These are phyloP conservation scores for Aaosphaeria arxii DNA, from an alignment of 2,329 filamentous ascomycete species.

Conservation along the genomic window DNA sequence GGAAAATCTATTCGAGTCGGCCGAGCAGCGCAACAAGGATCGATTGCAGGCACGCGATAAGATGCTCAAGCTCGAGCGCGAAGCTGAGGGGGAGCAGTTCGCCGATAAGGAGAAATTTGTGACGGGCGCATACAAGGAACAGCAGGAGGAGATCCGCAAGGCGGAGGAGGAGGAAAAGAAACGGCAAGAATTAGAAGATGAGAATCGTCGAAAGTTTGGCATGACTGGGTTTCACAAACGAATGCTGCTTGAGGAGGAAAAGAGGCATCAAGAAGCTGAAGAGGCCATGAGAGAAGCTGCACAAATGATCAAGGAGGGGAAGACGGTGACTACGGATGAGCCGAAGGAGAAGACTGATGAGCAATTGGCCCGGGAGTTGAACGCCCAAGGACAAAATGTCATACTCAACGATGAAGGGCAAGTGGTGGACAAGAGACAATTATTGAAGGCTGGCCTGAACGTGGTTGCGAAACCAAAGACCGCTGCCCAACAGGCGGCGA, in stretches of 20 bases:
- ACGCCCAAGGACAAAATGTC: constrained; percentile 61
- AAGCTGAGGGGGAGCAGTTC: constrained; percentile 77
- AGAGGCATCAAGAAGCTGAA: constrained; percentile 65
- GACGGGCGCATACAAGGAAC: constrained; percentile 76
- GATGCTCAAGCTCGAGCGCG: constrained; percentile 72
- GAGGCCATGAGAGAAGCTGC: constrained; percentile 66
- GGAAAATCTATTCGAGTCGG: constrained; percentile 68
- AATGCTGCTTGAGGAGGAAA: constrained; percentile 68
- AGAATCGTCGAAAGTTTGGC: constrained; percentile 63
- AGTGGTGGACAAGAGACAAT: constrained; percentile 79
- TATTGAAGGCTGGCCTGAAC: constrained; percentile 74
- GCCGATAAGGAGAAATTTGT: constrained; percentile 84
- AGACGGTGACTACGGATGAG: constrained; percentile 35
- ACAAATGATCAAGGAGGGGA: constrained; percentile 34
- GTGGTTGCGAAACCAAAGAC: constrained; percentile 62
- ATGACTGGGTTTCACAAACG: constrained; percentile 79
- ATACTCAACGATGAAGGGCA: constrained; percentile 79
- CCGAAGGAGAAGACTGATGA: constrained; percentile 55
- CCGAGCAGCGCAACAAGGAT: constrained; percentile 74
- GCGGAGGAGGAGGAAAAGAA: constrained; percentile 70
- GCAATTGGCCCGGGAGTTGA: constrained; percentile 66
- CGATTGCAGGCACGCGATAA: constrained; percentile 77
- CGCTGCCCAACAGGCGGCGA: constrained; percentile 17
- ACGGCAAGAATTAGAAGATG: constrained; percentile 63
- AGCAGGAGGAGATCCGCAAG: constrained; percentile 70